Conservation (phyloP, 73 alveolate genomes). For the Halteria grandinella region DNA sequence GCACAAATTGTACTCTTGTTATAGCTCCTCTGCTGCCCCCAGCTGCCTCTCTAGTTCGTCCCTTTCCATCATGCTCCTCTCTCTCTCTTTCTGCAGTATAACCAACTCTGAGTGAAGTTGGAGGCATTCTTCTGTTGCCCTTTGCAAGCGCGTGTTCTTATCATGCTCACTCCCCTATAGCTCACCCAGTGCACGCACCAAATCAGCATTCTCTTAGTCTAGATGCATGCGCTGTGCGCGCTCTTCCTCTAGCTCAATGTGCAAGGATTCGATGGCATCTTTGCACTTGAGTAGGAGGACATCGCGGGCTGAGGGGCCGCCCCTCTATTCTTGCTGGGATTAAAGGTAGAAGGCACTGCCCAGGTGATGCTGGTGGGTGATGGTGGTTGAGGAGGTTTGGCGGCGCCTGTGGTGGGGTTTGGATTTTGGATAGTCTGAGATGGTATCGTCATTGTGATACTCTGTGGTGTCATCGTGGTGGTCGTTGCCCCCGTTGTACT, state of each 20-base stretch:
- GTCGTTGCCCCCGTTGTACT: no score
- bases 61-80: conserved; percentile 18
- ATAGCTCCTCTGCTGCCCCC: no score
- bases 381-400: no score
- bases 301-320: conserved; percentile 55
- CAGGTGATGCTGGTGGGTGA: no score
- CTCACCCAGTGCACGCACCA: conserved; percentile 20
- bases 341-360: no score
- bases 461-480: no score
- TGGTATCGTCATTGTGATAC: no score
- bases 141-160: conserved; percentile 2
- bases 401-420: no score
- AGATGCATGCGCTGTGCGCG: conserved; percentile 25
- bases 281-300: conserved; percentile 71
- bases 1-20: no score
- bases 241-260: conserved; percentile 73
- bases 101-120: conserved; percentile 23
- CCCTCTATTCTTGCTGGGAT: no score
- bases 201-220: conserved; percentile 1
- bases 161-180: conserved; percentile 15
- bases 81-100: conserved; percentile 23
- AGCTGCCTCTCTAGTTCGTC: conserved; percentile 38
- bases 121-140: conserved; percentile 29
- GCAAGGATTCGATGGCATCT: conserved; percentile 77
- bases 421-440: no score